Percentiles rank a stretch among this genome's conserved stretches.
Conservation (phyloP, 2,329 filamentous ascomycete species). For the Raffaelea albimanens region DNA sequence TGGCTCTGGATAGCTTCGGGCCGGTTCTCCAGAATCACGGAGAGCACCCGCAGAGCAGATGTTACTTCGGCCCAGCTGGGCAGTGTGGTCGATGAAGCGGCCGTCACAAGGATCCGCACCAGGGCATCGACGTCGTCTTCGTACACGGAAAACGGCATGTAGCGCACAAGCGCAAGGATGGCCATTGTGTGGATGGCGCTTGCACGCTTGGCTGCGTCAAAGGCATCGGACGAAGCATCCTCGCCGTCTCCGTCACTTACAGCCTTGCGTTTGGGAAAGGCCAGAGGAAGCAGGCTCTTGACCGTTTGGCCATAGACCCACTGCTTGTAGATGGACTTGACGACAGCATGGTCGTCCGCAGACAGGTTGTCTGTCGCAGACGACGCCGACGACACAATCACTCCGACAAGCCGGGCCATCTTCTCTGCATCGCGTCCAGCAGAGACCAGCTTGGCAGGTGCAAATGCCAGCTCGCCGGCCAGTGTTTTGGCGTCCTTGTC, state of each 20-base stretch:
- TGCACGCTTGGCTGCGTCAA: not conserved
- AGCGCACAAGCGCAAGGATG: conserved; percentile 37
- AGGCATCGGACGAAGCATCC: not conserved
- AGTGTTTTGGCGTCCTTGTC: conserved; percentile 24
- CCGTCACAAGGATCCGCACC: conserved; percentile 38
- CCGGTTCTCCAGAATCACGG: conserved; percentile 35
- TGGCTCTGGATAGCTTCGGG: conserved; percentile 37
- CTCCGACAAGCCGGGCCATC: conserved; percentile 32
- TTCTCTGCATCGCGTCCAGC: conserved; percentile 21
- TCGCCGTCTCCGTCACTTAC: not conserved
- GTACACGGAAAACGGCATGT: conserved; percentile 41
- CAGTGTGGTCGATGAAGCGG: conserved; percentile 29
- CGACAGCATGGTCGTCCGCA: conserved; percentile 30
- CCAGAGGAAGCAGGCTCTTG: conserved; percentile 33
- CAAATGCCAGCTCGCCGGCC: conserved; percentile 15
- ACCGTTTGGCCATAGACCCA: conserved; percentile 38
- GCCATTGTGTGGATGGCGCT: conserved; percentile 35
- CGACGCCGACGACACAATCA: conserved; percentile 25
- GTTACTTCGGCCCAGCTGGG: conserved; percentile 33
- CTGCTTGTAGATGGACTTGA: conserved; percentile 34
- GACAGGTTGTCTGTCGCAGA: conserved; percentile 23
- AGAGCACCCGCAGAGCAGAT: conserved; percentile 38
- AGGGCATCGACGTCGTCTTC: conserved; percentile 38
- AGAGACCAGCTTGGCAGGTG: conserved; percentile 13
- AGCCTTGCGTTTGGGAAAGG: conserved; percentile 24